Conservation (phyloP, 495 filamentous ascomycete species). For the Xylaria curta region DNA sequence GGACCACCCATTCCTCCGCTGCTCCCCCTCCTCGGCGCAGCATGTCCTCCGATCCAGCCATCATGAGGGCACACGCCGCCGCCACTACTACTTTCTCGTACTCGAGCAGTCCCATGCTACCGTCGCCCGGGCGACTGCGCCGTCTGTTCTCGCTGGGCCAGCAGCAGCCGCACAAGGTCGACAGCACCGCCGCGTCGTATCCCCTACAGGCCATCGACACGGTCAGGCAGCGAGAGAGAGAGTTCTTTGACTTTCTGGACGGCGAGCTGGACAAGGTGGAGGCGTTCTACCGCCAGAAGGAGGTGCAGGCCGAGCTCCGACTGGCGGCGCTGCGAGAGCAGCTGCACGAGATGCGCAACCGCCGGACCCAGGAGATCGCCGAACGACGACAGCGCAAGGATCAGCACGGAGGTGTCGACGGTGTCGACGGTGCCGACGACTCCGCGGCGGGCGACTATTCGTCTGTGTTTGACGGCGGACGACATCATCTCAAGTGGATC, state of each 20-base stretch:
- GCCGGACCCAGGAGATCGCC: slow-evolving; percentile 73
- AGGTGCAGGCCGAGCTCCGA: slow-evolving; percentile 75
- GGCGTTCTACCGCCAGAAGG: slow-evolving; percentile 80
- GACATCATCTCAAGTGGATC: slow-evolving; percentile 44
- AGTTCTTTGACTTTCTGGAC: slow-evolving; percentile 83
- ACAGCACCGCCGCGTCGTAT: slow-evolving; percentile 24
- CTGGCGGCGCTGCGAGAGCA: slow-evolving; percentile 76
- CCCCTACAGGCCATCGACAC: slow-evolving; percentile 52
- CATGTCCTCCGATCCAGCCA: slow-evolving; percentile 23
- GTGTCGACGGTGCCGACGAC: slow-evolving; percentile 27
- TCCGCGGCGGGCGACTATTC: slow-evolving; percentile 34
- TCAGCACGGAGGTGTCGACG: slow-evolving; percentile 34
- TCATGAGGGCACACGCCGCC: slow-evolving; percentile 11
- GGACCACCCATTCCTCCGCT: neutral
- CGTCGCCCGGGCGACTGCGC: slow-evolving; percentile 25
- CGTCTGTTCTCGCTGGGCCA: slow-evolving; percentile 37
- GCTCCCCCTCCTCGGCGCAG: slow-evolving; percentile 30
- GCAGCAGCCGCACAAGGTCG: slow-evolving; percentile 26
- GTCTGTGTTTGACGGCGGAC: slow-evolving; percentile 29
- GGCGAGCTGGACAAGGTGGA: slow-evolving; percentile 84
- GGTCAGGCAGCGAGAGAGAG: slow-evolving; percentile 64
- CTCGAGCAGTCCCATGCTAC: neutral
- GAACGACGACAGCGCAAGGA: slow-evolving; percentile 44
- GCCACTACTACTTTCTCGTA: slow-evolving; percentile 4
- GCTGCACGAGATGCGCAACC: slow-evolving; percentile 85